Percentiles rank a stretch among this genome's conserved stretches.
Evolutionary conservation across 768 basidiomycete genomes (phyloP).

Genomic region (Guyanaporus albipodus): DNA sequence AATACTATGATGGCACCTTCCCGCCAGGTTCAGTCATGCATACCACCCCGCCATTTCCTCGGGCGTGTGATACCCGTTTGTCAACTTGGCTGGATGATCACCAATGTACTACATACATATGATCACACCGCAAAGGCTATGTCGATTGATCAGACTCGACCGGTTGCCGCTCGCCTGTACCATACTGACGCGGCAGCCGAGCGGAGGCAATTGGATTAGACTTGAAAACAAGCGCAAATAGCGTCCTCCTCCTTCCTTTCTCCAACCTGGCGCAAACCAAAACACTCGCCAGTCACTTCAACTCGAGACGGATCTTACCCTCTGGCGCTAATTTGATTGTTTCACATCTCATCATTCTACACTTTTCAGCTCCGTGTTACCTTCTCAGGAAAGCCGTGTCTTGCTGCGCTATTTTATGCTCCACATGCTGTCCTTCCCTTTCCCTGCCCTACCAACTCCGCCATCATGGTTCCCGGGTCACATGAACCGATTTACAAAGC

Average conservation of each 20-base stretch:
- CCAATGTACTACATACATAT: no score
- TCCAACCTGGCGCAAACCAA: background rate
- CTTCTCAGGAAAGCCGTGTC: constrained; percentile 9
- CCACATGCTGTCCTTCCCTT: constrained; percentile 33
- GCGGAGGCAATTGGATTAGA: no score
- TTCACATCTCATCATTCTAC: constrained; percentile 3
- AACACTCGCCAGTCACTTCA: background rate
- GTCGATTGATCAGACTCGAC: no score
- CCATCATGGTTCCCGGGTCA: constrained; percentile 97
- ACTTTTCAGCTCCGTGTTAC: constrained; percentile 7
- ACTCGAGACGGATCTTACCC: constrained; percentile 1
- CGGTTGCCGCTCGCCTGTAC: no score
- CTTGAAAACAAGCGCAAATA: constrained; percentile 25
- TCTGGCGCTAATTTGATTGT: constrained; percentile 1
- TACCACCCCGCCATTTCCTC: no score
- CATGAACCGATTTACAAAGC: constrained; percentile 83
- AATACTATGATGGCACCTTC: constrained; percentile 1
- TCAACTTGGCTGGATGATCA: no score
- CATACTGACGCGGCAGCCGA: no score
- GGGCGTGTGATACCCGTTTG: no score
- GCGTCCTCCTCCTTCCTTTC: background rate
- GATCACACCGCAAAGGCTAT: no score
- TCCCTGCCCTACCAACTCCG: constrained; percentile 57
- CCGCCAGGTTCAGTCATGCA: background rate
- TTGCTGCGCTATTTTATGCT: constrained; percentile 6